Evolutionary conservation across 192 early-diverging fungal genomes (phyloP).

Genomic region (Entomortierella parvispora): DNA sequence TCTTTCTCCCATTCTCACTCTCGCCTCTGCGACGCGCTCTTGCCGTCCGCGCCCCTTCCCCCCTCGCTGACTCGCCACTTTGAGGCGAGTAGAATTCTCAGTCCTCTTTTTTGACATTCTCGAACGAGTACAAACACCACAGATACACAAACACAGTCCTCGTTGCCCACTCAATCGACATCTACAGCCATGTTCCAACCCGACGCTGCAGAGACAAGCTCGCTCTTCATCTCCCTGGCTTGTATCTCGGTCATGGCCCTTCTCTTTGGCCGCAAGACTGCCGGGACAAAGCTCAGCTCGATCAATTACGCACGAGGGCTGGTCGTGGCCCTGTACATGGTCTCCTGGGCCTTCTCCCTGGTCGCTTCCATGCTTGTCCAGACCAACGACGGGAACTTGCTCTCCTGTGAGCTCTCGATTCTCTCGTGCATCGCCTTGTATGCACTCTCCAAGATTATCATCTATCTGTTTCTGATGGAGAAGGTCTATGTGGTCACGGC

Average conservation of each 20-base stretch:
- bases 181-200: conserved; percentile 10
- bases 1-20: no score
- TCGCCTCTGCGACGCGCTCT: no score
- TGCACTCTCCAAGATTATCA: conserved; percentile 50
- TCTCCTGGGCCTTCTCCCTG: conserved; percentile 54
- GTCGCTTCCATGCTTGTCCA: conserved; percentile 52
- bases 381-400: conserved; percentile 55
- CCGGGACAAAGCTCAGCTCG: conserved; percentile 45
- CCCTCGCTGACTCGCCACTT: no score
- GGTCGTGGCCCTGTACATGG: conserved; percentile 33
- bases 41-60: no score
- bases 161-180: no score
- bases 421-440: conserved; percentile 51
- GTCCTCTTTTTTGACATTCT: no score
- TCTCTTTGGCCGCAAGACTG: conserved; percentile 56
- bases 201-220: conserved; percentile 17
- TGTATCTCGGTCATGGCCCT: conserved; percentile 54
- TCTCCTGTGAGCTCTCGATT: conserved; percentile 49
- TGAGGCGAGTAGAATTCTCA: no score
- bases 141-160: no score
- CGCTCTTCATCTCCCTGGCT: conserved; percentile 49
- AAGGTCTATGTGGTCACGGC: conserved; percentile 51
- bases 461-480: conserved; percentile 60
- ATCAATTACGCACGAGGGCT: conserved; percentile 55
- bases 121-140: no score